These are phyloP conservation scores for Entomortierella chlamydospora DNA, from an alignment of 192 early-diverging fungal species.

Conservation along the genomic window DNA sequence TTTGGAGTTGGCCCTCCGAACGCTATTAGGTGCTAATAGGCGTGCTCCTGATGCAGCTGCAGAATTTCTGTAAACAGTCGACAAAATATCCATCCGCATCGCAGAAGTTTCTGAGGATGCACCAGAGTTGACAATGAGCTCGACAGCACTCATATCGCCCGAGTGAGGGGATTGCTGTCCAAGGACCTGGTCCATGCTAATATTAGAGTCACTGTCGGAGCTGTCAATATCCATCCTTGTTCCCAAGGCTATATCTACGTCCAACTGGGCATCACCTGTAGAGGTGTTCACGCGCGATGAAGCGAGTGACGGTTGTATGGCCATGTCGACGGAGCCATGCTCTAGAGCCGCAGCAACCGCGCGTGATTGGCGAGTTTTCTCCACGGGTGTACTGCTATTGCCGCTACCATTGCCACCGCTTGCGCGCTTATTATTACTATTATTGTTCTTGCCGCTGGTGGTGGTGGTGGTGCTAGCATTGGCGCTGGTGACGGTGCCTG, in stretches of 20 bases:
- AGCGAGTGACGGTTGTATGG: background rate
- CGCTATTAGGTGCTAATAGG: background rate
- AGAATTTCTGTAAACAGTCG: background rate
- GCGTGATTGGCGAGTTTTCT: background rate
- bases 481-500: too few species aligned
- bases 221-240: slow-evolving; percentile 13
- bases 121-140: background rate
- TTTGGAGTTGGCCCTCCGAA: background rate
- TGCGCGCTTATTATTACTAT: too few species aligned
- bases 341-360: background rate
- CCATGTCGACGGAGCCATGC: background rate
- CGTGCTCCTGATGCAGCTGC: background rate
- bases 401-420: background rate
- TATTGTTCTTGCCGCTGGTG: too few species aligned
- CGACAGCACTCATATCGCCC: too few species aligned
- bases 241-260: background rate
- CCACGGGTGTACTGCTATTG: background rate
- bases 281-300: background rate
- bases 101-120: background rate
- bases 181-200: slow-evolving; percentile 5
- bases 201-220: background rate
- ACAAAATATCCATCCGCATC: slow-evolving; percentile 4
- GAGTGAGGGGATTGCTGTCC: background rate
- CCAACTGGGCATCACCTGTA: background rate
- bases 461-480: too few species aligned